phyloP scores from a whole-genome alignment of 2,329 filamentous ascomycete species.

The Onygena corvina region DNA sequence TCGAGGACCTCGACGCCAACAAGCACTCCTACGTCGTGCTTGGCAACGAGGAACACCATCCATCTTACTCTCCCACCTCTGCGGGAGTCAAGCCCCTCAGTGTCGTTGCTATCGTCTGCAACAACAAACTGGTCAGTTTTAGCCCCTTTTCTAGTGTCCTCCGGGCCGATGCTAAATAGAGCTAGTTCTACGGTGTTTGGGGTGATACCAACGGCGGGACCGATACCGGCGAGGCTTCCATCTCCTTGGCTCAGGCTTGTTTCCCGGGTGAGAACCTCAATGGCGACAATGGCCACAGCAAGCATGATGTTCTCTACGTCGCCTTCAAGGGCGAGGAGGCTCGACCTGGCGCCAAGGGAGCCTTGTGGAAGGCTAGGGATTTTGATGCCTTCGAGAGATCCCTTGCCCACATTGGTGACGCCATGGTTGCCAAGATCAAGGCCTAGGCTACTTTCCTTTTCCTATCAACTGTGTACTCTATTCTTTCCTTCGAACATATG shows the following conservation, averaged over 20 bases:
- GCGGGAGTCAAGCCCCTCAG: constrained; percentile 41
- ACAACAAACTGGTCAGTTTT: constrained; percentile 33
- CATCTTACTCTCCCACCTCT: constrained; percentile 32
- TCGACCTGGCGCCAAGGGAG: constrained; percentile 45
- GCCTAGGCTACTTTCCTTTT: neutral
- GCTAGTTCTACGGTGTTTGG: constrained; percentile 47
- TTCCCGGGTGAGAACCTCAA: constrained; percentile 41
- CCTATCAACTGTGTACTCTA: neutral
- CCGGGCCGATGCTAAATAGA: neutral
- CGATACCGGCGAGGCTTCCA: constrained; percentile 45
- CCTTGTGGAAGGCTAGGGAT: constrained; percentile 43
- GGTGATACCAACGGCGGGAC: constrained; percentile 48
- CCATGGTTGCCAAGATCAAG: constrained; percentile 19
- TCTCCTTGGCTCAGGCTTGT: constrained; percentile 47
- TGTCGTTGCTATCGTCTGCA: constrained; percentile 46
- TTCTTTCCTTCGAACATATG: too few relatives aligned
- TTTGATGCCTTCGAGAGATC: constrained; percentile 36
- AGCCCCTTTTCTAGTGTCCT: neutral
- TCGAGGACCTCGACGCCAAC: constrained; percentile 19
- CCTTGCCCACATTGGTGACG: constrained; percentile 18
- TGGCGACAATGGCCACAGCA: constrained; percentile 45
- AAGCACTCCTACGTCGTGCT: constrained; percentile 21
- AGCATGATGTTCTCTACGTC: constrained; percentile 50
- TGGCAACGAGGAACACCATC: constrained; percentile 16
- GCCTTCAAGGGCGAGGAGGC: constrained; percentile 48